Evolutionary conservation across 768 basidiomycete genomes (phyloP), one percentile per base, ranked within the genome.

Genomic region (Pleurotus tuber-regium): DNA sequence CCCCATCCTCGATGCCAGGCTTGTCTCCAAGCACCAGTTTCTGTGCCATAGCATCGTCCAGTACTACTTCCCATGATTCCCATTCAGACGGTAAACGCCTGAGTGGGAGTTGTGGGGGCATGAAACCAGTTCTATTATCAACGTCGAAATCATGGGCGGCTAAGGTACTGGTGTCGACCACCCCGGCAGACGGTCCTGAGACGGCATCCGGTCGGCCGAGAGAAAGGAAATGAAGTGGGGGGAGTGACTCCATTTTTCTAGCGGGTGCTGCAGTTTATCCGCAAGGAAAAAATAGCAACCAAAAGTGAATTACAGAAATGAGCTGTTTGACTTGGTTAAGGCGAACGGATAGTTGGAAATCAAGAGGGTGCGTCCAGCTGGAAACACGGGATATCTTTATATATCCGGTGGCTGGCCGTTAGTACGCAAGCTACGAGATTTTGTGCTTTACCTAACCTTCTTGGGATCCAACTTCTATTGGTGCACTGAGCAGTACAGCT

Each of bases 61-160:
- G 76, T 16, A 65, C 63, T 8, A 61, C 64, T 64, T 96, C 92
- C 93, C 91, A 98, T 39, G 70, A 61, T 38, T 82, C 84, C 80
- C 83, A 96, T 50, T 69, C 63, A 1, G 33, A 51, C 0, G 86
- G 83, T 1, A 96, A 75, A 18, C 86, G 78, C 5, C 69, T 58
- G 0, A 86, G 64, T 1, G 93, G 93, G 0, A 83, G 79, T 11
- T 81, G 73, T 0, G 89, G 86, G 2, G 95, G 89, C 82, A 98
- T 86, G 66, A 98, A 98, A 0, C 96, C 95, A 0, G 92, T 92
- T 12, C 83, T 75, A 8, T 87, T 85, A 64, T 95, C 92, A 54
- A 98, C 89, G 64, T 98, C 93, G 72, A 92, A 98, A 69, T 90
- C 88, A 56, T 88, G 85, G 2, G 84, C 83, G 8, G 88, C 86